phyloP scores from a whole-genome alignment of 148 eudicot genomes.

The Arbutus unedo region DNA sequence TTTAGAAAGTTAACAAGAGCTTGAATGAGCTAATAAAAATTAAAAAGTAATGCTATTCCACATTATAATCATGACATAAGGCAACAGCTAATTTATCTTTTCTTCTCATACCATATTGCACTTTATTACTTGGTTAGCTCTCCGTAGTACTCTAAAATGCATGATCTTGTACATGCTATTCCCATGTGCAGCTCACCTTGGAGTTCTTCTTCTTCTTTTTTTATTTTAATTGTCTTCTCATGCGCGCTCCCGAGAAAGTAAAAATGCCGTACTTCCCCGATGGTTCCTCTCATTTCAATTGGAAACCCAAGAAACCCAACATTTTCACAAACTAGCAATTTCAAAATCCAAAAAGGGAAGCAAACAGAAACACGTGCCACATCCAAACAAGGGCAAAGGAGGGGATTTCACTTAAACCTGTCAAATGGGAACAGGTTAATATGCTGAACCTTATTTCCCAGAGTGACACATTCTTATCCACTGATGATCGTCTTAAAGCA shows the following conservation, averaged over 20 bases:
- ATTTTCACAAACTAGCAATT: neutral
- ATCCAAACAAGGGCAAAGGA: neutral
- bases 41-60: neutral
- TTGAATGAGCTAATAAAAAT: neutral
- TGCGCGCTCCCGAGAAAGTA: neutral
- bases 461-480: neutral
- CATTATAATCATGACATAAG: neutral
- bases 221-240: neutral
- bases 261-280: neutral
- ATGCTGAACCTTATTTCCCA: neutral
- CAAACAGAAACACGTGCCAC: neutral
- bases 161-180: neutral
- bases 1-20: neutral
- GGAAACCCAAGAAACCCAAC: neutral
- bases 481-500: neutral
- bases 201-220: neutral
- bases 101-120: neutral
- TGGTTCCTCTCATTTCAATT: neutral
- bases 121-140: neutral
- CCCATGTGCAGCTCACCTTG: neutral
- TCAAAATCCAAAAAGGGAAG: neutral
- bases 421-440: neutral
- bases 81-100: neutral
- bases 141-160: neutral
- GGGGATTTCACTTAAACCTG: neutral